Evolutionary conservation across 768 basidiomycete species (phyloP).

Genomic region (Lactarius evosmus): DNA sequence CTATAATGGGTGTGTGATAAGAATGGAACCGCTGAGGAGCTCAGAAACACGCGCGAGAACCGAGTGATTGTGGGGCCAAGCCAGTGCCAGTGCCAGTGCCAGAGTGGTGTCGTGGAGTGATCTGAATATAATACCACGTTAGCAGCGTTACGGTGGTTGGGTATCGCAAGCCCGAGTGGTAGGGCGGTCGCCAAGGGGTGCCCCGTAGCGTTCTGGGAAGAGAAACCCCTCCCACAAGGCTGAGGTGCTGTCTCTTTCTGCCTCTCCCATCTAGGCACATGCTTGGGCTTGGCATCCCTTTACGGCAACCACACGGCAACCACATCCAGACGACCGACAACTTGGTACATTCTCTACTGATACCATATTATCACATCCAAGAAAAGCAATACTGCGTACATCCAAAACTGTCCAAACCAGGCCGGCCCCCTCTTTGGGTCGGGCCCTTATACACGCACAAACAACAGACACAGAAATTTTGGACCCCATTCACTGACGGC

Average conservation of each 20-base stretch:
- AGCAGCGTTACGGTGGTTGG: not conserved
- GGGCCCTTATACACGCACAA: not conserved
- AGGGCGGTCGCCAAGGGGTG: not conserved
- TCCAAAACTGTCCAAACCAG: not conserved
- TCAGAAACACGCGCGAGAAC: not conserved
- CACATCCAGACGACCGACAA: not conserved
- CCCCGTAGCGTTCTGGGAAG: not conserved
- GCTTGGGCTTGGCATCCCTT: conserved; percentile 28
- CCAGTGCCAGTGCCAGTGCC: not conserved
- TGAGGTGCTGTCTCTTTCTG: not conserved
- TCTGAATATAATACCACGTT: not conserved
- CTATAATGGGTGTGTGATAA: not conserved
- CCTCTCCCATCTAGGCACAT: conserved; percentile 9
- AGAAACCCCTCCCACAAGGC: not conserved
- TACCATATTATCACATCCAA: not conserved
- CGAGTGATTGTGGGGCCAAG: conserved; percentile 13
- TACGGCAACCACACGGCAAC: not conserved
- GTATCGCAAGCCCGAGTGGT: not conserved
- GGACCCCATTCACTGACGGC: conserved; percentile 18
- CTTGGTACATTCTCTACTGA: not conserved
- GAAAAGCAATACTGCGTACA: not conserved
- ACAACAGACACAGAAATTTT: not conserved
- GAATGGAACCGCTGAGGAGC: not conserved
- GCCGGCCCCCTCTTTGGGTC: not conserved
- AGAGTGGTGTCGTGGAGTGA: not conserved